Evolutionary conservation across 2,329 filamentous ascomycete genomes (phyloP), one percentile per base, ranked within the genome.

Genomic region (Metarhizium guizhouense): DNA sequence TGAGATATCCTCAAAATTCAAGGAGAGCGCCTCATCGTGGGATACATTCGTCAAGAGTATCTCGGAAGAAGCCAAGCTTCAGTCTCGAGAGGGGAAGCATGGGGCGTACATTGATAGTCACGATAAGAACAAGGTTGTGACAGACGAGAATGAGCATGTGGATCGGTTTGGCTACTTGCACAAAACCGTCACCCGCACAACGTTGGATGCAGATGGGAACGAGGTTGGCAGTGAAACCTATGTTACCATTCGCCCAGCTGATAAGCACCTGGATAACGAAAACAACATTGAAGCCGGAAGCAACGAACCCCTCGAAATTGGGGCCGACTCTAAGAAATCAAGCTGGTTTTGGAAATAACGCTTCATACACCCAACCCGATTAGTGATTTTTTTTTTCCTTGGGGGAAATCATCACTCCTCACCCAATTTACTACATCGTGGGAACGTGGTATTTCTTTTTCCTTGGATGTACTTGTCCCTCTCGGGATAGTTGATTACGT

Each of bases 81-180:
- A 59, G 5, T 45, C 56, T 5, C 29, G 54, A 7, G n/a, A 51
- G 6, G 56, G 61, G 16, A 55, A 59, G 18, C 20, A 18, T 6
- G 56, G 61, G 20, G 47, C 56, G 8, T 53, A 55, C 18, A 34
- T 58, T 38, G 53, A 57, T 10, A 52, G 62, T 25, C 56, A 63
- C 4, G 61, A 68, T 13, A 67, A 62, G 42, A 69, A 70, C 53
- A 67, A 70, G 30, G 65, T 72, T 30, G 66, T 67, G 55, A 70
- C 55, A 5, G 47, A 67, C 2, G 72, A 67, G 30, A 68, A 74
- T 4, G 73, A 78, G 57, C 70, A 73, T 52, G 68, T 74, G 4
- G 76, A 79, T 60, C 60, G 64, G 7, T 70, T 69, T 52, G 76
- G 76, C 36, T 73, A 75, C 58, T 60, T 70, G 13, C 74, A 76